A percentile compares a stretch with the other conserved stretches of the same genome.
These are phyloP conservation scores for Solanum acaule DNA, from an alignment of 257 asterid species.

Conservation along the genomic window DNA sequence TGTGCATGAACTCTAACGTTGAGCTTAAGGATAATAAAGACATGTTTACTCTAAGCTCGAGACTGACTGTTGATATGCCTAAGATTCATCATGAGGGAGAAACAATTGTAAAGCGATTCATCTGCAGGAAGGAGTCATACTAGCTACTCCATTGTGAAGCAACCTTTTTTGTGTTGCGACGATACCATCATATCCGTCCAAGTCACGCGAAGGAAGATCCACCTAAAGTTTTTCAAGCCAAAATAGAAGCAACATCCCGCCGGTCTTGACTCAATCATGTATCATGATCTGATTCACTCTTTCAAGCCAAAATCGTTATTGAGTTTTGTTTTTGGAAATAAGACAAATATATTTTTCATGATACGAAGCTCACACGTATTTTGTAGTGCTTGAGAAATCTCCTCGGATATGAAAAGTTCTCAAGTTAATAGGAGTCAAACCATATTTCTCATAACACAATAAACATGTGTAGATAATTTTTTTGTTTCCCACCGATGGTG, in stretches of 20 bases:
- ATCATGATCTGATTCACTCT: background rate
- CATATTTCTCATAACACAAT: background rate
- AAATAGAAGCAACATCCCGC: background rate
- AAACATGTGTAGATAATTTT: too few relatives aligned
- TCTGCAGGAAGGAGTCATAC: background rate
- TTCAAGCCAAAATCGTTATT: too few relatives aligned
- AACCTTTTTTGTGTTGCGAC: too few relatives aligned
- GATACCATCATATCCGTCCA: too few relatives aligned
- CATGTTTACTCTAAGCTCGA: background rate
- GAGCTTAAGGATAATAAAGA: background rate
- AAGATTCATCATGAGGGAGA: background rate
- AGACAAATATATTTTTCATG: background rate
- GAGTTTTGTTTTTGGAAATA: background rate
- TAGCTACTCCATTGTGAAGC: too few relatives aligned
- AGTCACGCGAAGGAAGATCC: background rate
- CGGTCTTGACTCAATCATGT: background rate
- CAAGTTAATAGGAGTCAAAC: background rate
- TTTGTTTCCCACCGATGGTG: accelerated
- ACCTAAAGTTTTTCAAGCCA: background rate
- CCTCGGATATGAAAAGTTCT: background rate
- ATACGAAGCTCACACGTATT: background rate
- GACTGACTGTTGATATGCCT: background rate
- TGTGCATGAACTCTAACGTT: background rate
- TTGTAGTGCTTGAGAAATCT: background rate
- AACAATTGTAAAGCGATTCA: background rate